Conservation (phyloP, 345 rosid genomes). For the Eucalyptus pauciflora region DNA sequence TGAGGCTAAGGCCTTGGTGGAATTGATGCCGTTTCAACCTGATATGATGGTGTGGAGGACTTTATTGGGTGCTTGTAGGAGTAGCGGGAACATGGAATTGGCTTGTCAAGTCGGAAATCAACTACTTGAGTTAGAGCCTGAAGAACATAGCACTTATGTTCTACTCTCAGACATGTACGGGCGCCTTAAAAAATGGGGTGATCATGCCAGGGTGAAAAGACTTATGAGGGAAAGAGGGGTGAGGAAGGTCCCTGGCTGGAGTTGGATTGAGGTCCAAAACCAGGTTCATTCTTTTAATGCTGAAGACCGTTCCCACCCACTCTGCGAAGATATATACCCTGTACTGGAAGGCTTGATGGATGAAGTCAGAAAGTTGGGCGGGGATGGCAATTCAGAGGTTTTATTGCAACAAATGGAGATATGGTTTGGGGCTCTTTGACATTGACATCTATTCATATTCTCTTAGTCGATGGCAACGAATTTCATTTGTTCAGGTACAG, state of each 20-base stretch:
- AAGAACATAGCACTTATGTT: constrained; percentile 67
- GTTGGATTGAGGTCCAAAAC: constrained; percentile 66
- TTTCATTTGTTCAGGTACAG: not conserved
- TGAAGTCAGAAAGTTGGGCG: constrained; percentile 39
- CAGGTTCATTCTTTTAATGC: constrained; percentile 62
- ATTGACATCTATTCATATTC: not conserved
- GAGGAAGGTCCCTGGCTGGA: constrained; percentile 80
- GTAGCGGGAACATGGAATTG: constrained; percentile 49
- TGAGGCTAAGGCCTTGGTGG: constrained; percentile 43
- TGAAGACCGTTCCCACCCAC: constrained; percentile 43
- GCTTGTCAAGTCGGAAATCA: constrained; percentile 55
- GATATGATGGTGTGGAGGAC: constrained; percentile 72
- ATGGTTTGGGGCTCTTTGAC: not conserved
- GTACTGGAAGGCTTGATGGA: constrained; percentile 23
- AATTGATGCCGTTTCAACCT: constrained; percentile 57
- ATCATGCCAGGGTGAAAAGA: constrained; percentile 46
- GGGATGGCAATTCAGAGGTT: not conserved
- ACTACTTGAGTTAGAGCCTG: constrained; percentile 54
- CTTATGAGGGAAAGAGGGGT: constrained; percentile 68
- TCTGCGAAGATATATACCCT: constrained; percentile 28
- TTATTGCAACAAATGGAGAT: not conserved
- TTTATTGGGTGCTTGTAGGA: constrained; percentile 62
- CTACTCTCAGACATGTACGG: constrained; percentile 65
- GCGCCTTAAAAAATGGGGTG: constrained; percentile 45
- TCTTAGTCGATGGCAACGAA: not conserved